phyloP scores from a whole-genome alignment of 257 asterid genomes.

The Avicennia marina region DNA sequence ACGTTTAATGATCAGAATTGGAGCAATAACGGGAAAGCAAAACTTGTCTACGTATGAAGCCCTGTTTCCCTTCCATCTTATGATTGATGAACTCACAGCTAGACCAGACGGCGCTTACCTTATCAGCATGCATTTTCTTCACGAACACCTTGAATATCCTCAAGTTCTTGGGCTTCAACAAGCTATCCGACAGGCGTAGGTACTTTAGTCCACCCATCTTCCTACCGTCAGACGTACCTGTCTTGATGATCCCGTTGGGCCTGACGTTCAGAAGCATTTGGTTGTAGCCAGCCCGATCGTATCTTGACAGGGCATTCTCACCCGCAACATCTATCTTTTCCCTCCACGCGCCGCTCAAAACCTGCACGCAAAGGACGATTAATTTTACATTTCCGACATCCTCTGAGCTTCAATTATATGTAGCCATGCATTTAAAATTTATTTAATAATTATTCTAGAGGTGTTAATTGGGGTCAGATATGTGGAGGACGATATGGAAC shows the following conservation, averaged over 20 bases:
- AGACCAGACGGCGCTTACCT: no score
- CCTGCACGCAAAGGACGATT: conserved; percentile 26
- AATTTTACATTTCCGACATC: no score
- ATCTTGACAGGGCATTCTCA: conserved; percentile 76
- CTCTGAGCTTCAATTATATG: no score
- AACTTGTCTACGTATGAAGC: no score
- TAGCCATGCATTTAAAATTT: no score
- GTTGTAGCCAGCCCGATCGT: conserved; percentile 50
- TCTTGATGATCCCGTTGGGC: conserved; percentile 57
- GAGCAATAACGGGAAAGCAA: no score
- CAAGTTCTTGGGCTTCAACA: conserved; percentile 37
- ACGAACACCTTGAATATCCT: conserved; percentile 48
- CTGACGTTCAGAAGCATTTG: conserved; percentile 70
- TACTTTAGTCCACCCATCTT: conserved; percentile 60
- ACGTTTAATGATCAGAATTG: no score
- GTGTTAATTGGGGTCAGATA: no score
- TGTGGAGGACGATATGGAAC: no score
- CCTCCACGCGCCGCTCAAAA: conserved; percentile 61
- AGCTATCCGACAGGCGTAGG: conserved; percentile 54
- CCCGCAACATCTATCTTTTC: conserved; percentile 71
- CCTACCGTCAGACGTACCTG: conserved; percentile 28
- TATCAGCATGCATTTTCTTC: conserved; percentile 74
- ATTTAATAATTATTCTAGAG: no score
- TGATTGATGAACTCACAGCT: no score
- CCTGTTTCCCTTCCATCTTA: no score